Percentiles rank a stretch among this genome's conserved stretches.
These are phyloP conservation scores for Mortierella antarctica DNA, from an alignment of 192 early-diverging fungal species.

Conservation along the genomic window DNA sequence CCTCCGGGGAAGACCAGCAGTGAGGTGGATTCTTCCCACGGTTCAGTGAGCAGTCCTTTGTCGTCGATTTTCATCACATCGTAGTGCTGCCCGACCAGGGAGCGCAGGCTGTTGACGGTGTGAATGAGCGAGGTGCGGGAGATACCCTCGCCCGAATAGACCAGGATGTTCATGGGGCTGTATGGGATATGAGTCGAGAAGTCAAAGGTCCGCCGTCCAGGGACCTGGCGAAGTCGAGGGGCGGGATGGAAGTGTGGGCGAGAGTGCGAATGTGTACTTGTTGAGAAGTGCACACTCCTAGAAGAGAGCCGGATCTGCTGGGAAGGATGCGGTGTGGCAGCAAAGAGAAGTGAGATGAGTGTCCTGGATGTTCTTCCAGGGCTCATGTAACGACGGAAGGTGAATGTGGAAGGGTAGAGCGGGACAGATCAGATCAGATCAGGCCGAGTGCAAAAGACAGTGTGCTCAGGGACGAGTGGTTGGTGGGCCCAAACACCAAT, in stretches of 20 bases:
- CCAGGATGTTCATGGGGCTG: constrained; percentile 79
- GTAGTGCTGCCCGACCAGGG: constrained; percentile 82
- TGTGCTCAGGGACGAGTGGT: too few relatives aligned
- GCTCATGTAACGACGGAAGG: background rate
- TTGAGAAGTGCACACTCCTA: background rate
- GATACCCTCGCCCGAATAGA: constrained; percentile 87
- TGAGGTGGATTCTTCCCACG: constrained; percentile 91
- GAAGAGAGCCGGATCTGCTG: background rate
- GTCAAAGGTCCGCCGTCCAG: constrained; percentile 26
- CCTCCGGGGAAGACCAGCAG: constrained; percentile 93
- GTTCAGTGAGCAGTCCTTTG: constrained; percentile 72
- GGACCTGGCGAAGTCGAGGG: background rate
- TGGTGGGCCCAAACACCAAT: too few relatives aligned
- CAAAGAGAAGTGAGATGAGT: background rate
- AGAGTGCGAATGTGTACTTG: background rate
- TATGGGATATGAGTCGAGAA: constrained; percentile 43
- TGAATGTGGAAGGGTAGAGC: background rate
- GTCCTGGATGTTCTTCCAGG: background rate
- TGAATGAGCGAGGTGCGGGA: constrained; percentile 67
- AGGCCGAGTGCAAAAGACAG: background rate
- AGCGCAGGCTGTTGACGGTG: constrained; percentile 76
- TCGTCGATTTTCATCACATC: constrained; percentile 90
- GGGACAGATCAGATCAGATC: background rate
- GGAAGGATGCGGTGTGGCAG: background rate
- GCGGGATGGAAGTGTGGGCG: background rate